Evolutionary conservation across 441 rosid species (phyloP), one percentile per base, ranked within the genome.

Genomic region (Gossypium davidsonii): DNA sequence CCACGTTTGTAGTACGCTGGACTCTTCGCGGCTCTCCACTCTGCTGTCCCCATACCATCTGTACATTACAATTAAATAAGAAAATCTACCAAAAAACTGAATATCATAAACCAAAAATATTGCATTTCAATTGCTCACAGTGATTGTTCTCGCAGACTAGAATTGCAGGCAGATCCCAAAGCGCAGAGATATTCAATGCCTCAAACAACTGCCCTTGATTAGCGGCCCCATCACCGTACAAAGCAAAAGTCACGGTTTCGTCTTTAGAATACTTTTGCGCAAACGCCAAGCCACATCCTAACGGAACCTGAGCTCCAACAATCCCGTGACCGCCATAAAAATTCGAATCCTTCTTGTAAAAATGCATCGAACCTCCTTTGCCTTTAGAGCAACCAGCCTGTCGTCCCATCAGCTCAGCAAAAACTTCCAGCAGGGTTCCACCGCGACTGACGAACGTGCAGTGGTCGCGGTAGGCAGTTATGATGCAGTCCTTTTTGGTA

Each of bases 21-120:
- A 77, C 86, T 92, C 92, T 91, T 94, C 1, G 98, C 96, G 0
- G 99, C 92, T 80, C 98, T 92, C 99, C 99, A 92, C 63, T 90
- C 94, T 3, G 97, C 99, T 15, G 98, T 94, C 26, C 98, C 98
- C 98, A 94, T 94, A 66, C 99, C 99, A 85, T 94, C 98, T 94
- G 70, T 73, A 71, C 26, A 74, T 75, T 76, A 72, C 20, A 53
- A 71, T 70, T 23, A 58, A 61, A 51, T 52, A 26, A 72, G 12
- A 66, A 53, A 18, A 61, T 67, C 53, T 70, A 66, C 59, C 53
- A 59, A n/a, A 58, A 53, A 23, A 77, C 21, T 49, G 65, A 15
- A 73, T 72, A 12, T 49, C 44, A 64, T 57, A 71, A 0, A 66
- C 60, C 6, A 37, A 53, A 51, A 55, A 14, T 56, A n/a, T 18